Conservation (phyloP, 305 asterid species). For the Fraxinus sp. region DNA sequence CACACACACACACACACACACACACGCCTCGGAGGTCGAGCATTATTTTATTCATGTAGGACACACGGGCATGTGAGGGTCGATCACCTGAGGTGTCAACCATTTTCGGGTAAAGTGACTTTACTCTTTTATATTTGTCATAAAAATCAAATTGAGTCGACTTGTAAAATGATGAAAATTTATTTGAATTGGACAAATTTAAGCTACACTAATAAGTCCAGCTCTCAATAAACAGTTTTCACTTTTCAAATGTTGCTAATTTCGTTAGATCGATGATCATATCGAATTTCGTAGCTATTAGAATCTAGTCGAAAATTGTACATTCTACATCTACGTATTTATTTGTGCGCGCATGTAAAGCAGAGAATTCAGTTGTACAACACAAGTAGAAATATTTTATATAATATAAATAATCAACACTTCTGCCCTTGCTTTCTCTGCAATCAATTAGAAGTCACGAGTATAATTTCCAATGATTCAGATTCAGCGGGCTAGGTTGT, state of each 20-base stretch:
- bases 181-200: not conserved
- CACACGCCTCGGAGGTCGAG: too few species aligned
- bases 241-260: not conserved
- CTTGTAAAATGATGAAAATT: not conserved
- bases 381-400: not conserved
- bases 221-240: not conserved
- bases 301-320: not conserved
- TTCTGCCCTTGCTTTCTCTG: constrained; percentile 25
- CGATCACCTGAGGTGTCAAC: too few species aligned
- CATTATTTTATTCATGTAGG: too few species aligned
- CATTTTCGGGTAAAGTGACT: too few species aligned
- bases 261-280: not conserved
- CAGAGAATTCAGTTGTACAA: not conserved
- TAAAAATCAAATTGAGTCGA: not conserved
- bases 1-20: too few species aligned
- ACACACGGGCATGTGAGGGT: too few species aligned
- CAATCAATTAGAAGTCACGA: constrained; percentile 21
- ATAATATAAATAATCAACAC: constrained; percentile 28
- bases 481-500: constrained; percentile 37
- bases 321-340: not conserved
- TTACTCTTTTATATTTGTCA: too few species aligned
- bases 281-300: not conserved
- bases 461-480: constrained; percentile 21
- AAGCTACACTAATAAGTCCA: not conserved
- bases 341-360: not conserved